Percentiles rank a stretch among this genome's conserved stretches.
Evolutionary conservation across 75 land plant species (phyloP).

Genomic region (Adiantum capillusveneris): DNA sequence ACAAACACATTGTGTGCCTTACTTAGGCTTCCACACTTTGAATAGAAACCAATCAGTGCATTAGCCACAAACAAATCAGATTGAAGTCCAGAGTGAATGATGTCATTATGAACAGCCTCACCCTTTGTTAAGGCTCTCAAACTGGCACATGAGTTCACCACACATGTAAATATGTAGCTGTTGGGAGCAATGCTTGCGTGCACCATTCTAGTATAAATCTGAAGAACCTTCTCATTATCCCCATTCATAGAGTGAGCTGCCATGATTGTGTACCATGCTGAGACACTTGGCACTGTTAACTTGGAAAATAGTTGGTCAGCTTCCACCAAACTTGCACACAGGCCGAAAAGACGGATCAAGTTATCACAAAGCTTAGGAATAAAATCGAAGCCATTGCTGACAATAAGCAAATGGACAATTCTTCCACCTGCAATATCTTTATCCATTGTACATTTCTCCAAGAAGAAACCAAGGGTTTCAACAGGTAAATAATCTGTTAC

Average conservation of each 20-base stretch:
- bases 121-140: slow-evolving; percentile 31
- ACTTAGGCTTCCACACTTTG: slow-evolving; percentile 40
- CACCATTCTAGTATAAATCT: slow-evolving; percentile 22
- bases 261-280: too few species aligned
- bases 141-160: slow-evolving; percentile 36
- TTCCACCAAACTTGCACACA: too few species aligned
- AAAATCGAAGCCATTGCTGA: too few species aligned
- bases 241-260: slow-evolving; percentile 17
- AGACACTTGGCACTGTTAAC: too few species aligned
- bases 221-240: slow-evolving; percentile 21
- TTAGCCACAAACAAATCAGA: slow-evolving; percentile 39
- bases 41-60: slow-evolving; percentile 48
- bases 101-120: slow-evolving; percentile 33
- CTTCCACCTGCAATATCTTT: too few species aligned
- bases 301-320: too few species aligned
- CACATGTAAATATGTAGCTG: slow-evolving; percentile 32
- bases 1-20: slow-evolving; percentile 37
- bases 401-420: too few species aligned
- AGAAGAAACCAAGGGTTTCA: too few species aligned
- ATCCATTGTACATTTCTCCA: too few species aligned
- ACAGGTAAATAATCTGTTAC: too few species aligned
- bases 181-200: slow-evolving; percentile 17
- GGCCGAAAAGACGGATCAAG: too few species aligned
- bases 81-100: slow-evolving; percentile 22
- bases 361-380: too few species aligned